Conservation (phyloP, 495 filamentous ascomycete species). For the Astrocystis sublimbata region DNA sequence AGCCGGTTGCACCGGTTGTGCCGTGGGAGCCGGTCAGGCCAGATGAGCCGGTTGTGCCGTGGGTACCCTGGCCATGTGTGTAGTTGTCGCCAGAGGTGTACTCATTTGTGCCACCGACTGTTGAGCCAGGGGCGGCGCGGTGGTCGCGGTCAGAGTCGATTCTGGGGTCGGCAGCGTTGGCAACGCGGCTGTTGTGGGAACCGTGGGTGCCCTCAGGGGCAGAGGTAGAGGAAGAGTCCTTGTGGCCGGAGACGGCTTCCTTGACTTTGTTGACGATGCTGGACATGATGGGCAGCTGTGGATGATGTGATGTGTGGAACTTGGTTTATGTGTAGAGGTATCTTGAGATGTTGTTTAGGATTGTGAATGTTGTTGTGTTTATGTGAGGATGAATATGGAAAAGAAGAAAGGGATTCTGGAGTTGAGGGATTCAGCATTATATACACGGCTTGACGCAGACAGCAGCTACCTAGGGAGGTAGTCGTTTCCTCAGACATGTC, state of each 20-base stretch:
- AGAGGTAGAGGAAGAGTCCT: constrained; percentile 28
- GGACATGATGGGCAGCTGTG: constrained; percentile 57
- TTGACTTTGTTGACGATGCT: constrained; percentile 72
- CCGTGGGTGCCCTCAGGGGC: constrained; percentile 46
- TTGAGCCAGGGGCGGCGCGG: constrained; percentile 31
- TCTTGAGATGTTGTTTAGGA: constrained; percentile 1
- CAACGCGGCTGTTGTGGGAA: constrained; percentile 42
- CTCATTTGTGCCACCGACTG: constrained; percentile 29
- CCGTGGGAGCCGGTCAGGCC: constrained; percentile 15
- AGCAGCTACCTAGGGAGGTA: no score
- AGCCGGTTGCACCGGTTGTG: constrained; percentile 18
- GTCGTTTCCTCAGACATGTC: background rate
- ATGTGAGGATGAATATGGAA: background rate
- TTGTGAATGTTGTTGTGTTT: background rate
- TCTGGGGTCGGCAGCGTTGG: constrained; percentile 52
- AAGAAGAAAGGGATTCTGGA: background rate
- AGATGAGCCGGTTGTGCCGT: constrained; percentile 29
- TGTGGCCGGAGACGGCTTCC: constrained; percentile 59
- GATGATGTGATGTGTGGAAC: background rate
- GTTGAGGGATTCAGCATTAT: background rate
- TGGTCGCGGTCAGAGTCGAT: constrained; percentile 46
- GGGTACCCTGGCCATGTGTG: constrained; percentile 22
- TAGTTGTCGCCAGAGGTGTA: constrained; percentile 30
- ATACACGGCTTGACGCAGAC: background rate
- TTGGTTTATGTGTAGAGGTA: background rate